A percentile compares a stretch with the other conserved stretches of the same genome.
These are phyloP conservation scores for Torrubiella hemipterigena DNA, from an alignment of 2,329 filamentous ascomycete genomes.

Conservation along the genomic window DNA sequence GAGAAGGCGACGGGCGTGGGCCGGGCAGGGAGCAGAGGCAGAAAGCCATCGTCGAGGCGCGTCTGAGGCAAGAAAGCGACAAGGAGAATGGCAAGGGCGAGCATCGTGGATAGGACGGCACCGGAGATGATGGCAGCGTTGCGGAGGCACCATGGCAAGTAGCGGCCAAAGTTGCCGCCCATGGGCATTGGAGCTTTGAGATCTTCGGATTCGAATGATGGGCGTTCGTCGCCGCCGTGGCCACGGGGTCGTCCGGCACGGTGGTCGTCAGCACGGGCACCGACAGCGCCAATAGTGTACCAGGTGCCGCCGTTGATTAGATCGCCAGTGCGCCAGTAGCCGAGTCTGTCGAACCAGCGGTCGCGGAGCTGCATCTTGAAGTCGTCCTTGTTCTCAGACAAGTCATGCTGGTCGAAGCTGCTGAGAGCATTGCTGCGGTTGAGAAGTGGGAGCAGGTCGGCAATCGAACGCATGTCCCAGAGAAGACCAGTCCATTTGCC, in stretches of 20 bases:
- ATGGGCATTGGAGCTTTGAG: slow-evolving; percentile 14
- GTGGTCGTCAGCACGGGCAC: slow-evolving; percentile 19
- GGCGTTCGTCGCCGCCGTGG: slow-evolving; percentile 15
- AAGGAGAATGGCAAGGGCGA: slow-evolving; percentile 60
- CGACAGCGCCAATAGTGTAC: slow-evolving; percentile 57
- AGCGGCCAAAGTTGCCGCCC: slow-evolving; percentile 34
- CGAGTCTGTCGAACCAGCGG: slow-evolving; percentile 58
- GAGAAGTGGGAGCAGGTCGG: slow-evolving; percentile 67
- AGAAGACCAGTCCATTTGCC: slow-evolving; percentile 59
- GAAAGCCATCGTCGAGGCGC: slow-evolving; percentile 57
- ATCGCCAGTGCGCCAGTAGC: slow-evolving; percentile 70
- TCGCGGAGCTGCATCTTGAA: slow-evolving; percentile 41
- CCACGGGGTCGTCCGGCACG: slow-evolving; percentile 13
- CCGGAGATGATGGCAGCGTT: slow-evolving; percentile 54
- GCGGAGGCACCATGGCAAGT: slow-evolving; percentile 67
- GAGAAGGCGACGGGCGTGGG: slow-evolving; percentile 60
- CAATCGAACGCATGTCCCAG: slow-evolving; percentile 77
- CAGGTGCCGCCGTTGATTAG: slow-evolving; percentile 54
- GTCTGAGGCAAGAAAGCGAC: slow-evolving; percentile 66
- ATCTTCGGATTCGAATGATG: slow-evolving; percentile 18
- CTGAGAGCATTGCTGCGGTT: slow-evolving; percentile 67
- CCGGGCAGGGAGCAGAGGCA: slow-evolving; percentile 50
- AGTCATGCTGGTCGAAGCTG: slow-evolving; percentile 58
- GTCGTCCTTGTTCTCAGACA: slow-evolving; percentile 36
- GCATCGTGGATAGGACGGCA: slow-evolving; percentile 43